Evolutionary conservation across 495 filamentous ascomycete species (phyloP).

Genomic region (Evernia prunastri): DNA sequence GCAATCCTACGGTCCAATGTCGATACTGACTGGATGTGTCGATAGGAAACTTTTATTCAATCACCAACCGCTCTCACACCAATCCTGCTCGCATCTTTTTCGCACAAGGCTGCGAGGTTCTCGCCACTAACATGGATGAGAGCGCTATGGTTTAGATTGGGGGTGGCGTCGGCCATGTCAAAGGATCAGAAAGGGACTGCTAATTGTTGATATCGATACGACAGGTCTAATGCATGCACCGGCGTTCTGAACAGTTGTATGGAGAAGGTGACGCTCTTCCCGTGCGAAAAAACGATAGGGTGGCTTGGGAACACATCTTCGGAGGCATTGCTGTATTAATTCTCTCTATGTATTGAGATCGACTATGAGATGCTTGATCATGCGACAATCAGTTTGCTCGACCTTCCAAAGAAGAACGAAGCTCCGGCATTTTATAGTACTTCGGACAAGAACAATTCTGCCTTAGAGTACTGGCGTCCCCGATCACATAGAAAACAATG

Average conservation of each 20-base stretch:
- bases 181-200: neutral
- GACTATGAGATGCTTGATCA: neutral
- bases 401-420: neutral
- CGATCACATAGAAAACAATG: neutral
- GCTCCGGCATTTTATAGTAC: neutral
- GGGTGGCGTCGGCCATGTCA: neutral
- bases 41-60: conserved; percentile 78
- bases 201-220: neutral
- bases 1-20: neutral
- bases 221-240: neutral
- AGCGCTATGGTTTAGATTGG: conserved; percentile 11
- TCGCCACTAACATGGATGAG: conserved; percentile 7
- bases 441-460: neutral
- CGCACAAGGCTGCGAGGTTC: conserved; percentile 57
- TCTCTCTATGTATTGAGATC: neutral
- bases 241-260: neutral
- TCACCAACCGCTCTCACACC: conserved; percentile 59
- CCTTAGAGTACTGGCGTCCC: neutral
- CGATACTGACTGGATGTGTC: conserved; percentile 10
- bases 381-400: neutral
- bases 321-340: neutral
- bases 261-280: neutral
- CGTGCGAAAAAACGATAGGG: neutral
- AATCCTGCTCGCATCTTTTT: conserved; percentile 73
- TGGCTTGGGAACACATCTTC: neutral